Evolutionary conservation across 495 filamentous ascomycete genomes (phyloP), one percentile per base, ranked within the genome.

Genomic region (Pyrenula aspistea): DNA sequence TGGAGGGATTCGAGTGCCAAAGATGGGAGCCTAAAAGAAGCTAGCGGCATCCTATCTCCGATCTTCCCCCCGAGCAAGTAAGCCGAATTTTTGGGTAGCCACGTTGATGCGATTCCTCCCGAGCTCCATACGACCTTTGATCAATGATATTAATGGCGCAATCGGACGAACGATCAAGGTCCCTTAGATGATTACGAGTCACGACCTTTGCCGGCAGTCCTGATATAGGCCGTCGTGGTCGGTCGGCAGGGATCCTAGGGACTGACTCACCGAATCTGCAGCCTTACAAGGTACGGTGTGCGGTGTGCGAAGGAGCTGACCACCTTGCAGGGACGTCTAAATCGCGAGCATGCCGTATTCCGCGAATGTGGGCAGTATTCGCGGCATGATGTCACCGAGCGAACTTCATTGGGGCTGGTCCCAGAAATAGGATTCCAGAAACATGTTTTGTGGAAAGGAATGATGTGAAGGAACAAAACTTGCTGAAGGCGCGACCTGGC

Each of bases 291-390:
- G 31, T 42, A 42, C 31, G 31, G 31, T 42, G 31, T 42, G 15
- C 4, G 31, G n/a, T n/a, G n/a, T n/a, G n/a, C n/a, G n/a, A n/a
- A 42, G 31, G 15, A 42, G 31, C 31, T 42, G 31, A 42, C 31
- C 31, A 42, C 31, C 31, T 15, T 42, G 31, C 31, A 42, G 31
- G 31, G 8, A 42, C 15, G 15, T n/a, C n/a, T n/a, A n/a, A n/a
- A n/a, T n/a, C n/a, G n/a, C n/a, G n/a, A n/a, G n/a, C n/a, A n/a
- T n/a, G n/a, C n/a, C n/a, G n/a, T n/a, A n/a, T n/a, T n/a, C n/a
- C n/a, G n/a, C n/a, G 25, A 42, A 53, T 53, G 42, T 56, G 47
- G 57, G 54, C 53, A 56, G 53, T 53, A 50, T 55, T 48, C 10
- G 53, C 2, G 25, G 53, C 22, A 11, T 55, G 53, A 55, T 11